Evolutionary conservation across 495 filamentous ascomycete species (phyloP), one percentile per base, ranked within the genome.

Genomic region (Penicillium egyptiacum): DNA sequence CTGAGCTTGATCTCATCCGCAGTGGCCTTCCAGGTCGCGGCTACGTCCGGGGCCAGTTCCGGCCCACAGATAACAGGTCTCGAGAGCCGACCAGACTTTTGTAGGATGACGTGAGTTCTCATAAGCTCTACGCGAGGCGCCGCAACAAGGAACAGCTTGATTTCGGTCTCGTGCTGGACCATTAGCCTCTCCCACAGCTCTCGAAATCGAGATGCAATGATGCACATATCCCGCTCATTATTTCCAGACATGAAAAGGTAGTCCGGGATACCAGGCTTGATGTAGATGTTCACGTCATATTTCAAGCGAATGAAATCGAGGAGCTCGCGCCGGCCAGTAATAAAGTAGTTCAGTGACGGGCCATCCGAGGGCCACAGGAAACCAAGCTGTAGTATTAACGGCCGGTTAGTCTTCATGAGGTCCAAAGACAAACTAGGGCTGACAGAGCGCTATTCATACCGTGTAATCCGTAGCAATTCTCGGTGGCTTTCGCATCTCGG

Each of bases 101-200:
- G 26, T 20, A 55, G 20, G 31, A 47, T 30, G 5, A 55, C 20
- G 9, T 47, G 28, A 3, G 42, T 46, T 28, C 20, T 22, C 43
- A 55, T 55, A 16, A 47, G 9, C 10, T 44, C 42, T 0, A 12
- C 7, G 1, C 31, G 28, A n/a, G 53, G 53, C 5, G 53, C 42
- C 7, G 22, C 53, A 16, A 47, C 1, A 20, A 55, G 53, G 30
- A 55, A 28, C 3, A 55, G 16, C 33, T 17, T 47, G 31, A 47
- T 39, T 35, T 55, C 53, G 4, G 53, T 55, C 42, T 55, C 42
- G 10, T 9, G 16, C 16, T 55, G 53, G 16, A 55, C 9, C 14
- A 26, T n/a, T 5, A 55, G 22, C 5, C 14, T 28, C 7, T 28
- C 31, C 42, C 53, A 55, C 23, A 55, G 10, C 17, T 47, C 53